phyloP scores from a whole-genome alignment of 1,284 basidiomycete species.

The Filobasidium uniguttulatum region DNA sequence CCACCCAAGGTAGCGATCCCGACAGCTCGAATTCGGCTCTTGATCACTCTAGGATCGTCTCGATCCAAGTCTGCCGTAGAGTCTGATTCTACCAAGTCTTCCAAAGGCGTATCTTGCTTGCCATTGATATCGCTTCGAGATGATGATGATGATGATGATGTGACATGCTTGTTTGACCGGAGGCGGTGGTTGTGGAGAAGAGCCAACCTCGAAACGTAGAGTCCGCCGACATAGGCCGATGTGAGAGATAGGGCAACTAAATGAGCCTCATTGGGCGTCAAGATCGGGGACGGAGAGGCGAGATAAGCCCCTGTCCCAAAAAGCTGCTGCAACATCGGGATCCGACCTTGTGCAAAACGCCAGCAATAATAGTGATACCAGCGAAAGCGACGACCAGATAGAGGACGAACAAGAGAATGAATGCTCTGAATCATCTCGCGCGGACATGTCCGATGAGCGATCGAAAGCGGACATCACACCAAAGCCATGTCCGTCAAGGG shows the following conservation, averaged over 20 bases:
- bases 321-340: too few relatives aligned
- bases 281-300: background rate
- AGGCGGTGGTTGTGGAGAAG: constrained; percentile 15
- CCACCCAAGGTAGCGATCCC: constrained; percentile 24
- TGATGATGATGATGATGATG: constrained; percentile 8
- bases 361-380: too few relatives aligned
- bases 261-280: constrained; percentile 18
- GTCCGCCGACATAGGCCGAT: constrained; percentile 38
- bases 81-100: background rate
- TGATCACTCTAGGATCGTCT: constrained; percentile 35
- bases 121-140: constrained; percentile 12
- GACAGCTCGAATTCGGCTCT: constrained; percentile 31
- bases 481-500: background rate
- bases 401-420: too few relatives aligned
- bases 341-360: too few relatives aligned
- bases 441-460: too few relatives aligned
- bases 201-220: constrained; percentile 34
- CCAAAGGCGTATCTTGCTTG: constrained; percentile 1
- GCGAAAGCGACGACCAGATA: too few relatives aligned
- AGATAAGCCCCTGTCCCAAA: too few relatives aligned
- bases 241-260: constrained; percentile 32
- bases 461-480: too few relatives aligned
- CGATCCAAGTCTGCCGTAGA: constrained; percentile 21
- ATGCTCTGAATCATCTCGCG: too few relatives aligned
- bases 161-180: background rate